A percentile compares a stretch with the other conserved stretches of the same genome.
These are phyloP conservation scores for Amphicarpaea edgeworthii DNA, from an alignment of 306 rosid species.

Conservation along the genomic window DNA sequence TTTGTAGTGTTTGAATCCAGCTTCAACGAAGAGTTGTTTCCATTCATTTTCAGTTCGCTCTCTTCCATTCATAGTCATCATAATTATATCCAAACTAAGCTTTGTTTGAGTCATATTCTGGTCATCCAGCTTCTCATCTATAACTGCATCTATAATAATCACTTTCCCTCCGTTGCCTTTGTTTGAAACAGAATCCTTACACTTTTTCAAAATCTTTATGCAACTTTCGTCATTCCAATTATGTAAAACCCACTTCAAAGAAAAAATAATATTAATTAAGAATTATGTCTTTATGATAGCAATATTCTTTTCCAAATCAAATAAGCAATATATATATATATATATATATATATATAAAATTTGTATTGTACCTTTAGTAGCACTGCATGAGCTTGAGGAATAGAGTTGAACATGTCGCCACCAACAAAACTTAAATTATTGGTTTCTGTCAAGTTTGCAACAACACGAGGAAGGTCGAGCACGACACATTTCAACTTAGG, in stretches of 20 bases:
- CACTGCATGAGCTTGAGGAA: constrained; percentile 43
- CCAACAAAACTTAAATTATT: constrained; percentile 30
- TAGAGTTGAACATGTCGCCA: constrained; percentile 37
- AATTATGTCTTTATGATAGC: too few relatives aligned
- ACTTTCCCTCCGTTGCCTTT: constrained; percentile 47
- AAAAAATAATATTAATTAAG: too few relatives aligned
- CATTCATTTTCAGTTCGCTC: constrained; percentile 44
- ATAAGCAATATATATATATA: background rate
- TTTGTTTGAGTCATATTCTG: constrained; percentile 36
- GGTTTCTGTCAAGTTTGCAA: background rate
- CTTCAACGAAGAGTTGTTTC: constrained; percentile 48
- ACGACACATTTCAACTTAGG: constrained; percentile 19
- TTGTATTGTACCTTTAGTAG: constrained; percentile 40
- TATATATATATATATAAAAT: too few relatives aligned
- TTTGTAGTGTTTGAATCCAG: constrained; percentile 9
- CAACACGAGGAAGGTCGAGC: constrained; percentile 36
- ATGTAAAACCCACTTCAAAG: constrained; percentile 40
- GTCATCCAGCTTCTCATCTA: constrained; percentile 37
- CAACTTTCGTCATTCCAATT: constrained; percentile 46
- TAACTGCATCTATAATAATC: background rate
- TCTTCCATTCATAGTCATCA: constrained; percentile 33
- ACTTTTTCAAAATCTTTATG: constrained; percentile 44
- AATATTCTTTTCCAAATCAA: background rate
- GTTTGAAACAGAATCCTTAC: constrained; percentile 41
- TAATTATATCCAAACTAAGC: constrained; percentile 43